phyloP scores from a whole-genome alignment of 2,329 filamentous ascomycete species.

The Epichloe typhina region DNA sequence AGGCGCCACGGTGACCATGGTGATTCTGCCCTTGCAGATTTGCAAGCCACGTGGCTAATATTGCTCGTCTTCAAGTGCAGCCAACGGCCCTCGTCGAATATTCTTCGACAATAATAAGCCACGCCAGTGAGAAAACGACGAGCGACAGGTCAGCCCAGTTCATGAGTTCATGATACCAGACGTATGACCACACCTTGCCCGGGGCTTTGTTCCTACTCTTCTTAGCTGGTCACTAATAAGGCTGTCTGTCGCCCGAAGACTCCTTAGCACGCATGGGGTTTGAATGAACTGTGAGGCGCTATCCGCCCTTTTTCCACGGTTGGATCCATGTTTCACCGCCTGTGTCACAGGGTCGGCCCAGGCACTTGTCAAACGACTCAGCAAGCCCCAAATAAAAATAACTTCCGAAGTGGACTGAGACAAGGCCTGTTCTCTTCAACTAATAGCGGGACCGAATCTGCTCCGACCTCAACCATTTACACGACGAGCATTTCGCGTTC shows the following conservation, averaged over 20 bases:
- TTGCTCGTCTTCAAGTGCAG: not conserved
- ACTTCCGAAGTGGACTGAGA: not conserved
- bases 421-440: not conserved
- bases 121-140: constrained; percentile 2
- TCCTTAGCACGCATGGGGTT: not conserved
- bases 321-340: constrained; percentile 6
- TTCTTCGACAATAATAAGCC: not conserved
- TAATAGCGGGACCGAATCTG: not conserved
- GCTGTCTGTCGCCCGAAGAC: not conserved
- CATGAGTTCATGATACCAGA: not conserved
- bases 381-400: not conserved
- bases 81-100: not conserved
- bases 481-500: not conserved
- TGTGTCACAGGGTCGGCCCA: constrained; percentile 2
- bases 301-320: not conserved
- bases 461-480: not conserved
- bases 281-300: not conserved
- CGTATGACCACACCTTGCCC: not conserved
- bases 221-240: not conserved
- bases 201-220: not conserved
- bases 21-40: no score
- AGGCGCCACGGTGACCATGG: no score
- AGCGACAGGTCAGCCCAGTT: not conserved
- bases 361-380: constrained; percentile 6
- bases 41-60: no score